These are phyloP conservation scores for Clohesyomyces aquaticus DNA, from an alignment of 495 filamentous ascomycete genomes.

Conservation along the genomic window DNA sequence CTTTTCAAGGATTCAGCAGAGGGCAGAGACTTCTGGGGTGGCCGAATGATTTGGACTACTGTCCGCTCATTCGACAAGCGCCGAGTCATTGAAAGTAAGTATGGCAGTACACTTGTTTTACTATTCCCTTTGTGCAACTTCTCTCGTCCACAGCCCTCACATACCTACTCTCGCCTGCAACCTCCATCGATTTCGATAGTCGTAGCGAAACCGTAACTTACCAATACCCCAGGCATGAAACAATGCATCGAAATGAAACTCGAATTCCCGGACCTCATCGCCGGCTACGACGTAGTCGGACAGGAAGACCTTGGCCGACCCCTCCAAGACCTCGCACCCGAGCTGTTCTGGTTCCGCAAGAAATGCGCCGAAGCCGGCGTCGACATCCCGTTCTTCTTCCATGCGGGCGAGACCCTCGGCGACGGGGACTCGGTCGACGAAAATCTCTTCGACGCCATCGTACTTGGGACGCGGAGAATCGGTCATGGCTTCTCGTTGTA, in stretches of 20 bases:
- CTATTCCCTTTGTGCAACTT: no score
- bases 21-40: constrained; percentile 79
- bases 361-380: constrained; percentile 75
- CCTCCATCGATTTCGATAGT: no score
- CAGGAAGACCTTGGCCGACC: constrained; percentile 79
- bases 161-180: no score
- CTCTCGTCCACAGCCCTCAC: neutral
- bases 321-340: constrained; percentile 74
- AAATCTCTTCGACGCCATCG: constrained; percentile 87
- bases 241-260: constrained; percentile 79
- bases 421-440: constrained; percentile 75
- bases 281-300: constrained; percentile 86
- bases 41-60: constrained; percentile 85
- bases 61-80: constrained; percentile 64
- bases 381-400: constrained; percentile 94
- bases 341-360: constrained; percentile 92
- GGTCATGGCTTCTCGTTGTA: constrained; percentile 86
- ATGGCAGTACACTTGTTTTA: no score
- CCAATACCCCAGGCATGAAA: constrained; percentile 64
- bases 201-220: constrained; percentile 5
- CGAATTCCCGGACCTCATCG: constrained; percentile 75
- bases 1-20: constrained; percentile 71
- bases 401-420: constrained; percentile 83
- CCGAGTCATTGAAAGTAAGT: constrained; percentile 63
- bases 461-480: constrained; percentile 85